Conservation (phyloP, 441 rosid genomes). For the Populus hybrid region DNA sequence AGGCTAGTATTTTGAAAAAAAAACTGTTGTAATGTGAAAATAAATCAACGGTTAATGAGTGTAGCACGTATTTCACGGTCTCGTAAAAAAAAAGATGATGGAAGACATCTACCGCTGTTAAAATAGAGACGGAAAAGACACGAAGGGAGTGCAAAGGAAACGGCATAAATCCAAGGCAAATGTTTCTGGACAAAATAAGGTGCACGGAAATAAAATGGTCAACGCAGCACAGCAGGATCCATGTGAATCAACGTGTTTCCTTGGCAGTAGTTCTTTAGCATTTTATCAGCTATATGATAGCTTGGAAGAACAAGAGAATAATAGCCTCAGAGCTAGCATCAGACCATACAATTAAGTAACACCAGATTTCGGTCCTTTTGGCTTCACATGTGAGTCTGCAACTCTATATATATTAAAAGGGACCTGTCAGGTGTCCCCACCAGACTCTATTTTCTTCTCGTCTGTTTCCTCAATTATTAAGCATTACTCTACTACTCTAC, state of each 20-base stretch:
- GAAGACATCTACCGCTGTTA: background rate
- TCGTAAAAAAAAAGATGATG: background rate
- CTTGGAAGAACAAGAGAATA: background rate
- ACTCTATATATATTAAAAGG: background rate
- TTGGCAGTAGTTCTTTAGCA: background rate
- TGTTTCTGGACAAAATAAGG: background rate
- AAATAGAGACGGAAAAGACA: background rate
- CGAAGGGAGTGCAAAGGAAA: background rate
- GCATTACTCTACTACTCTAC: too few species aligned
- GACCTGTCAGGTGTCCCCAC: background rate
- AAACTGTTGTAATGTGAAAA: too few species aligned
- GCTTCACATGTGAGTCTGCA: background rate
- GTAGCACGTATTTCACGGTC: background rate
- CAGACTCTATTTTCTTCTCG: background rate
- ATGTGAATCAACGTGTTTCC: background rate
- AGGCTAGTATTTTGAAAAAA: too few species aligned
- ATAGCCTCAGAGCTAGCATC: too few species aligned
- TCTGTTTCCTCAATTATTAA: background rate
- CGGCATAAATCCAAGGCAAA: too few species aligned
- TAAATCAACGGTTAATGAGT: too few species aligned
- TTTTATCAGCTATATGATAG: background rate
- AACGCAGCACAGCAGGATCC: background rate
- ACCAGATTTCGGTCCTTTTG: too few species aligned
- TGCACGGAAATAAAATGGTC: background rate
- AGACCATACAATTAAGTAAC: too few species aligned